Conservation (phyloP, 1,284 basidiomycete species). For the Rhodotorula sp. region DNA sequence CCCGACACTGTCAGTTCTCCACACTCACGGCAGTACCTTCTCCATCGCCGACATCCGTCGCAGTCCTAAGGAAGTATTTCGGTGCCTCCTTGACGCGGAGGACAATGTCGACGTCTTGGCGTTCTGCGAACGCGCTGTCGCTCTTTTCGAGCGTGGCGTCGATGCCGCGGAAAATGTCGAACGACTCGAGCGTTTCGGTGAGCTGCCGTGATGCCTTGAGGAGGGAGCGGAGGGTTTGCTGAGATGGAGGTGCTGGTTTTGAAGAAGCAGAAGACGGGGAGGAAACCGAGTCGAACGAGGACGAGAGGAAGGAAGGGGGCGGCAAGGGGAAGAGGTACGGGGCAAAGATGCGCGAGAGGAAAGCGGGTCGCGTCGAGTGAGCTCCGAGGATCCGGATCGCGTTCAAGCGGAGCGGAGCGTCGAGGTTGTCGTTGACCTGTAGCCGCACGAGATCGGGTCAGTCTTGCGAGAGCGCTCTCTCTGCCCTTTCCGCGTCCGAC, state of each 20-base stretch:
- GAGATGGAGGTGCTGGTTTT: constrained; percentile 36
- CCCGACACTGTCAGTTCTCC: no score
- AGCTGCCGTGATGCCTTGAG: constrained; percentile 67
- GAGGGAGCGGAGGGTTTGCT: constrained; percentile 61
- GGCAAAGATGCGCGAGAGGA: constrained; percentile 72
- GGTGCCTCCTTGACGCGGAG: constrained; percentile 74
- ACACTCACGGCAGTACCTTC: constrained; percentile 68
- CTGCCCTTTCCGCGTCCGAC: constrained; percentile 42
- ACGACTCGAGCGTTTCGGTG: constrained; percentile 62
- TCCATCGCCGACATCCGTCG: constrained; percentile 90
- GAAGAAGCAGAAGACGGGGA: not conserved
- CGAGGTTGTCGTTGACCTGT: constrained; percentile 66
- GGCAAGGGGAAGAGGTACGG: constrained; percentile 57
- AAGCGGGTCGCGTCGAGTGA: constrained; percentile 67
- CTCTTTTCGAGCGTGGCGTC: constrained; percentile 69
- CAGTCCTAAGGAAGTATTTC: constrained; percentile 74
- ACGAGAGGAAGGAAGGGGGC: constrained; percentile 27
- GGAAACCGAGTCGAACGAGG: constrained; percentile 34
- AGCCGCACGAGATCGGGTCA: not conserved
- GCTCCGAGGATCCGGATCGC: constrained; percentile 79
- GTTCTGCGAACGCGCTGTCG: constrained; percentile 58
- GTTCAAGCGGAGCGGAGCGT: constrained; percentile 62
- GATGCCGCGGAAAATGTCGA: constrained; percentile 71
- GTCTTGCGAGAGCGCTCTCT: not conserved
- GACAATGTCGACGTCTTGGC: constrained; percentile 79